Base-by-base conservation (phyloP, 768 basidiomycete species). In the Crucibulum laeve region DNA sequence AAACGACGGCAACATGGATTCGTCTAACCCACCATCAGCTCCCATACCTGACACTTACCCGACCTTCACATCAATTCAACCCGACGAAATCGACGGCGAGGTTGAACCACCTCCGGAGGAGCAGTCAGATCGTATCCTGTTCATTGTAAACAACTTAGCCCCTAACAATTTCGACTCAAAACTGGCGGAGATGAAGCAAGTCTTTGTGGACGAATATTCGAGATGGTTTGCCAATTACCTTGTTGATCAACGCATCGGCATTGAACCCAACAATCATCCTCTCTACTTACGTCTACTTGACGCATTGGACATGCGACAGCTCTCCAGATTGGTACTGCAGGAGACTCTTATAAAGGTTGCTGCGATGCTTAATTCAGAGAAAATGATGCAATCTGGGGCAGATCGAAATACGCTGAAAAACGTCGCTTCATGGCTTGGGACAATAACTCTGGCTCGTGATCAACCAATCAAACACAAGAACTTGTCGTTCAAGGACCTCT, bases 151-250 rank as follows among this genome's bases (percentile, higher is more conserved):
- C 70, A 98, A 99, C 53, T 77, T 99, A 45, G 93, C 95, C 0
- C 89, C 91, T 7, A 88, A 73, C 62, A 99, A 98, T 60, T 94
- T 96, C 48, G 92, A 92, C 26, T 54, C 74, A 19, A 99, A 99
- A 64, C 68, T 93, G 25, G 62, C 67, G 24, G 96, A 98, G 55
- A 92, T 99, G 85, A 75, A 73, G 43, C 81, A 80, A 24, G 73
- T 88, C 44, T 95, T 95, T 64, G 77, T 87, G 36, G 87, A 93
- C 53, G 71, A 79, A 30, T 82, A 92, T 58, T 82, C 91, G 5
- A 77, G 87, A 36, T 99, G 96, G 96, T 96, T 99, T 56, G 95
- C 96, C 35, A 87, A 96, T 59, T 99, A 98, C 63, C 77, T 99
- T 38, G 93, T 99, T 25, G 91, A 94, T 55, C 91, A 97, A 57